A percentile compares a stretch with the other conserved stretches of the same genome.
These are phyloP conservation scores for Hypoxylon cercidicola DNA, from an alignment of 495 filamentous ascomycete species.

Conservation along the genomic window DNA sequence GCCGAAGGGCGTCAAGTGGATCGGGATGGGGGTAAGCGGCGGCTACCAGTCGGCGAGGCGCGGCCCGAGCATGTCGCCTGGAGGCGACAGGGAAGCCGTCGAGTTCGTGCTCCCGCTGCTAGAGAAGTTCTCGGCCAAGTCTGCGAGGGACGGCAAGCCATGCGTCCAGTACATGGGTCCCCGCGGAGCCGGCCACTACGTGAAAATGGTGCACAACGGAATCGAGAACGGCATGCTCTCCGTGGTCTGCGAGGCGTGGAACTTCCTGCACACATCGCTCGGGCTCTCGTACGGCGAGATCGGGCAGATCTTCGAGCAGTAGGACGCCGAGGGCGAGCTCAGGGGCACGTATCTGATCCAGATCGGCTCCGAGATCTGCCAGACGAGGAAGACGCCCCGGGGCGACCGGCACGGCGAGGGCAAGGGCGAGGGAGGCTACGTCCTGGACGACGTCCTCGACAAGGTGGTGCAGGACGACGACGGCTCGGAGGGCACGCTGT, in stretches of 20 bases:
- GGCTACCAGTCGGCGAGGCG: constrained; percentile 74
- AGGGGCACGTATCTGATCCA: constrained; percentile 69
- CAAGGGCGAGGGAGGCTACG: constrained; percentile 57
- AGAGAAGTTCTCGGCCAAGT: constrained; percentile 49
- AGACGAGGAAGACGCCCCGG: constrained; percentile 41
- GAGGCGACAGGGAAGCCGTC: constrained; percentile 67
- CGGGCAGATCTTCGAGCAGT: constrained; percentile 66
- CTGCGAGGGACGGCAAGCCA: constrained; percentile 55
- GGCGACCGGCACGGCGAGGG: constrained; percentile 31
- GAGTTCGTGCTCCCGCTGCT: constrained; percentile 72
- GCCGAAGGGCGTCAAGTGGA: constrained; percentile 67
- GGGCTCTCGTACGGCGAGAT: constrained; percentile 71
- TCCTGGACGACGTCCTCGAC: constrained; percentile 74
- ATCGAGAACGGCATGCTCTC: constrained; percentile 76
- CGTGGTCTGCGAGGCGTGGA: constrained; percentile 69
- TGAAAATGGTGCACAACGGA: constrained; percentile 84
- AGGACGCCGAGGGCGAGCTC: constrained; percentile 69
- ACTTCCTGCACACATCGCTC: constrained; percentile 68
- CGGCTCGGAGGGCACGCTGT: constrained; percentile 73
- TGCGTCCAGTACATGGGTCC: constrained; percentile 67
- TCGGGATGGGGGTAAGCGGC: constrained; percentile 76
- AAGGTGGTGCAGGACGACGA: constrained; percentile 81
- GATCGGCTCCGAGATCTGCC: constrained; percentile 73
- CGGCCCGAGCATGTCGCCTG: constrained; percentile 72
- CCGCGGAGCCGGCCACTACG: constrained; percentile 74